These are phyloP conservation scores for Heritiera littoralis DNA, from an alignment of 345 rosid genomes.

Conservation along the genomic window DNA sequence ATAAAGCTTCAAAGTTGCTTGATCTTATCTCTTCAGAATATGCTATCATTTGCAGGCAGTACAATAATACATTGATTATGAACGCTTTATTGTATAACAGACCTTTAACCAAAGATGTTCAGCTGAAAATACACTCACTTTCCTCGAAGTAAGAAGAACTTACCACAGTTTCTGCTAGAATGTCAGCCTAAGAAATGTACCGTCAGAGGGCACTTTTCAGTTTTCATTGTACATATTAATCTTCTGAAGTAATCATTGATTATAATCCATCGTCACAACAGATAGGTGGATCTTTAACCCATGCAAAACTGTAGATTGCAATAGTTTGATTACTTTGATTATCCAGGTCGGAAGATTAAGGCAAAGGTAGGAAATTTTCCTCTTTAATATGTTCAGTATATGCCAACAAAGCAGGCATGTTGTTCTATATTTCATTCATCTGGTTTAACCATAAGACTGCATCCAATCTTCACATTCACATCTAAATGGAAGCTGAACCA, in stretches of 20 bases:
- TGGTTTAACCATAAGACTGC: background rate
- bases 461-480: background rate
- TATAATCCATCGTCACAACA: background rate
- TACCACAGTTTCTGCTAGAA: constrained; percentile 2
- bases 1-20: constrained; percentile 15
- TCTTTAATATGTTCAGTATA: too few species aligned
- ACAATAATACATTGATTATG: constrained; percentile 13
- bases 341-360: background rate
- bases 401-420: background rate
- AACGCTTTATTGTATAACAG: constrained; percentile 15
- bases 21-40: constrained; percentile 14
- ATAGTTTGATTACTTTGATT: background rate
- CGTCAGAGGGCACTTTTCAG: constrained; percentile 5
- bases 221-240: background rate
- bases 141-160: background rate
- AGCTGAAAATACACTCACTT: constrained; percentile 4
- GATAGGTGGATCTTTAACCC: background rate
- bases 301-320: background rate
- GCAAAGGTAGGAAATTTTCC: background rate
- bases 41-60: background rate
- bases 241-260: background rate
- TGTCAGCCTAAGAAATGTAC: background rate
- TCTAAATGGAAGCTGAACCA: background rate
- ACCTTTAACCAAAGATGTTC: background rate
- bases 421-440: background rate